Conservation (phyloP, 2,329 filamentous ascomycete species). For the Ophiocordyceps australis region DNA sequence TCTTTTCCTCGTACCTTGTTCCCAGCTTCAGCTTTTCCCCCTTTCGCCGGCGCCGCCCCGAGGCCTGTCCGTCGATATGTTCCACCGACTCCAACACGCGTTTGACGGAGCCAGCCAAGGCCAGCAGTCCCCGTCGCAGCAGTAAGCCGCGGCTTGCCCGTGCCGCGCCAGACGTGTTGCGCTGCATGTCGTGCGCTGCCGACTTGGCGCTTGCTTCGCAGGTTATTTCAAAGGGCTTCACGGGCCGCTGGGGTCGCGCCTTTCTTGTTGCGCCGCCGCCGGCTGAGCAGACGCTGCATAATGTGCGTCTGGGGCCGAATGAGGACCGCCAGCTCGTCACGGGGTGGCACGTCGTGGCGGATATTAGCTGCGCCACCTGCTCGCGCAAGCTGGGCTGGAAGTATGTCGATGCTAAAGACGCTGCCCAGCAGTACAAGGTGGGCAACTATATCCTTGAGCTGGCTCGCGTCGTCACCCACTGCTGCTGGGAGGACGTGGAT, state of each 20-base stretch:
- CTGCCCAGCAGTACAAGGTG: slow-evolving; percentile 45
- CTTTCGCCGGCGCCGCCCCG: slow-evolving; percentile 20
- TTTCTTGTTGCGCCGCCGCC: slow-evolving; percentile 33
- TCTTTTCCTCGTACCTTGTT: slow-evolving; percentile 32
- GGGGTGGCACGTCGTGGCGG: slow-evolving; percentile 44
- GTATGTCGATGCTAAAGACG: slow-evolving; percentile 44
- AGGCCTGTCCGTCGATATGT: slow-evolving; percentile 14
- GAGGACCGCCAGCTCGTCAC: slow-evolving; percentile 42
- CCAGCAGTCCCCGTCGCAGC: neutral
- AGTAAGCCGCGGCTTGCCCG: slow-evolving; percentile 16
- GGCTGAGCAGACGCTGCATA: slow-evolving; percentile 20
- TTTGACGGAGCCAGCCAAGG: neutral
- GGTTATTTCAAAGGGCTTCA: slow-evolving; percentile 48
- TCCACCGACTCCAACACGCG: neutral
- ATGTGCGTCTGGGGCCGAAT: slow-evolving; percentile 33
- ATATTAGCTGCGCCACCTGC: slow-evolving; percentile 41
- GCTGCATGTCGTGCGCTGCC: slow-evolving; percentile 37
- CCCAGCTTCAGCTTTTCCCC: slow-evolving; percentile 31
- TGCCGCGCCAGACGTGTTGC: slow-evolving; percentile 32
- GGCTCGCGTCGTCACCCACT: slow-evolving; percentile 31
- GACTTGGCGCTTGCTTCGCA: slow-evolving; percentile 44
- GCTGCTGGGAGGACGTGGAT: slow-evolving; percentile 30
- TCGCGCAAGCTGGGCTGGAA: slow-evolving; percentile 45
- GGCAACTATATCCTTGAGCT: slow-evolving; percentile 52
- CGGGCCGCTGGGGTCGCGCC: slow-evolving; percentile 44